Evolutionary conservation across 2,329 filamentous ascomycete species (phyloP), one percentile per base, ranked within the genome.

Genomic region (Aspergillus sp.): DNA sequence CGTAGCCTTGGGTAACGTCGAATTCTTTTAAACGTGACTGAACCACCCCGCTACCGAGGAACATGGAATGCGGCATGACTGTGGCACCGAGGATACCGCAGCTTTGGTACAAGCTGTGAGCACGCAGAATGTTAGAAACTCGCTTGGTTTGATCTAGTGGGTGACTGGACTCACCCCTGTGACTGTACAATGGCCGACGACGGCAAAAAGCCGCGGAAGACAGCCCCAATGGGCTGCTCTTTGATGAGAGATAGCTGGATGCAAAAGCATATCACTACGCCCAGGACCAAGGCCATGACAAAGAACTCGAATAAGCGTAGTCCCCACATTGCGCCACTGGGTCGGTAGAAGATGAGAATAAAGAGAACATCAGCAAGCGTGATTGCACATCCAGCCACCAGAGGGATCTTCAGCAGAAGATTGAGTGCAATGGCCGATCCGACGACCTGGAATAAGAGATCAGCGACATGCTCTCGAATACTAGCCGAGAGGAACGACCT

Each of bases 21-120:
- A 79, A 82, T 46, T 82, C 75, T 57, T 78, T 79, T 24, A 82
- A 72, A 29, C 83, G 81, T 6, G 83, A 75, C 65, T 85, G 83
- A 10, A 85, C 83, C 20, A 85, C 78, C 12, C 83, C 83, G 54
- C 80, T 82, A 3, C 84, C 84, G 2, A 86, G 75, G 64, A 85
- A 85, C 54, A 86, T 78, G 36, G 80, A 83, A 67, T 86, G 84
- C n/a, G 84, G 84, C 84, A 86, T 86, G 29, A 86, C 83, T 2
- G 81, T 83, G 14, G 80, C 81, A 36, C 81, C 81, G 16, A 83
- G 77, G 56, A 83, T 82, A 56, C 81, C 81, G 63, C 81, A 82
- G 58, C 78, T 81, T 59, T 84, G 82, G 69, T 84, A 85, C 32
- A 86, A 69, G 9, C 80, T 81, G n/a, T 52, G 4, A 11, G 14